Conservation (phyloP, 345 rosid species). For the Salix exigua region DNA sequence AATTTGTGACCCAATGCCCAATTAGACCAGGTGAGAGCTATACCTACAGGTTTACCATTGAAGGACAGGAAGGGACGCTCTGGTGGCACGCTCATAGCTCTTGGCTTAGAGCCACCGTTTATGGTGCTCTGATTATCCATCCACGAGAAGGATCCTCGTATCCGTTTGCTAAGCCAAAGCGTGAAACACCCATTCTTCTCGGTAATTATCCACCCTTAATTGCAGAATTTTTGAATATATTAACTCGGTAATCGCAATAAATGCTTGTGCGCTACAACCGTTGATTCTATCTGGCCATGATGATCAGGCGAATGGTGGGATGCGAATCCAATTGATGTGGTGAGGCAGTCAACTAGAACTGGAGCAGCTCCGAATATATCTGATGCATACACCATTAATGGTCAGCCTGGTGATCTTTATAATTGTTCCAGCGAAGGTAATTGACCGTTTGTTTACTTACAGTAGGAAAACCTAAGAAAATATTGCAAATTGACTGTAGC, state of each 20-base stretch:
- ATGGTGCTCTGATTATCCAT: constrained; percentile 73
- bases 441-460: not conserved
- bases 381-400: constrained; percentile 83
- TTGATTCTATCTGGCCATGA: not conserved
- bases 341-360: constrained; percentile 57
- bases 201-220: constrained; percentile 31
- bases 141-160: constrained; percentile 65
- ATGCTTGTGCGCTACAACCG: not conserved
- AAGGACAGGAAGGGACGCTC: constrained; percentile 88
- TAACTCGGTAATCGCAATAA: no score
- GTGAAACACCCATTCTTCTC: constrained; percentile 62
- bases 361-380: constrained; percentile 74
- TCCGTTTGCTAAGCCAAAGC: constrained; percentile 67
- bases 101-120: constrained; percentile 93
- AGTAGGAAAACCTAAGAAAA: not conserved
- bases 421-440: constrained; percentile 78
- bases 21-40: constrained; percentile 80
- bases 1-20: constrained; percentile 90
- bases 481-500: not conserved
- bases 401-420: constrained; percentile 93
- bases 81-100: constrained; percentile 99
- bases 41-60: constrained; percentile 76
- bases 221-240: not conserved
- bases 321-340: constrained; percentile 72
- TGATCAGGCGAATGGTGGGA: constrained; percentile 95